Conservation (phyloP, 2,329 filamentous ascomycete species). For the Colletotrichum magnum region DNA sequence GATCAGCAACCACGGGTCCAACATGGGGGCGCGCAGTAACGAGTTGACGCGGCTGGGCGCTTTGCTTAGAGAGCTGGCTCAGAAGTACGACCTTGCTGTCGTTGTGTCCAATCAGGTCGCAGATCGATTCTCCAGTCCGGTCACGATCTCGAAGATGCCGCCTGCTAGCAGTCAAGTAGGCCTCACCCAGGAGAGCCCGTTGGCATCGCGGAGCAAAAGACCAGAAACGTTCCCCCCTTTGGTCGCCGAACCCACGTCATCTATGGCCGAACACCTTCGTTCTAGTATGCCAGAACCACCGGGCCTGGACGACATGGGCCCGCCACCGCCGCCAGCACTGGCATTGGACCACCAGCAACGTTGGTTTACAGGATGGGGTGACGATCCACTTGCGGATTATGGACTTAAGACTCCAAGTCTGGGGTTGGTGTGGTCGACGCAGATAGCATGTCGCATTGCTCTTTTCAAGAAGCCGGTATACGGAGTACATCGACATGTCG, state of each 20-base stretch:
- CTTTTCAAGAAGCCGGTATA: conserved; percentile 79
- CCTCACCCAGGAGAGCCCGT: conserved; percentile 62
- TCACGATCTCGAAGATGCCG: conserved; percentile 43
- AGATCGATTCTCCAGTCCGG: conserved; percentile 76
- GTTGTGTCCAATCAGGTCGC: conserved; percentile 97
- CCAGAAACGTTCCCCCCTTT: conserved; percentile 45
- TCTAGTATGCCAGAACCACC: conserved; percentile 52
- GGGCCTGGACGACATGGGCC: conserved; percentile 58
- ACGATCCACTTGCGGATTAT: conserved; percentile 66
- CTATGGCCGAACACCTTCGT: conserved; percentile 52
- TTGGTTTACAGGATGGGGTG: conserved; percentile 97
- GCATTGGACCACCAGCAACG: conserved; percentile 90
- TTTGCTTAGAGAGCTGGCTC: conserved; percentile 82
- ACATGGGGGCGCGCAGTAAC: conserved; percentile 81
- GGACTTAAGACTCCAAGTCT: conserved; percentile 86
- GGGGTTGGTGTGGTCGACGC: conserved; percentile 91
- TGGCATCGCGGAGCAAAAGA: conserved; percentile 60
- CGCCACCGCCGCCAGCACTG: conserved; percentile 66
- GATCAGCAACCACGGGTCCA: conserved; percentile 59
- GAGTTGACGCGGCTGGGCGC: conserved; percentile 85
- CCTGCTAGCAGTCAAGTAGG: conserved; percentile 36
- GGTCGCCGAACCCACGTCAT: conserved; percentile 54
- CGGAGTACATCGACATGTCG: conserved; percentile 49
- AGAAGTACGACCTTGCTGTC: conserved; percentile 81
- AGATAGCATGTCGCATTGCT: conserved; percentile 86